Conservation (phyloP, 805 yeast genomes). For the Saccharomycopsis guyanensis region DNA sequence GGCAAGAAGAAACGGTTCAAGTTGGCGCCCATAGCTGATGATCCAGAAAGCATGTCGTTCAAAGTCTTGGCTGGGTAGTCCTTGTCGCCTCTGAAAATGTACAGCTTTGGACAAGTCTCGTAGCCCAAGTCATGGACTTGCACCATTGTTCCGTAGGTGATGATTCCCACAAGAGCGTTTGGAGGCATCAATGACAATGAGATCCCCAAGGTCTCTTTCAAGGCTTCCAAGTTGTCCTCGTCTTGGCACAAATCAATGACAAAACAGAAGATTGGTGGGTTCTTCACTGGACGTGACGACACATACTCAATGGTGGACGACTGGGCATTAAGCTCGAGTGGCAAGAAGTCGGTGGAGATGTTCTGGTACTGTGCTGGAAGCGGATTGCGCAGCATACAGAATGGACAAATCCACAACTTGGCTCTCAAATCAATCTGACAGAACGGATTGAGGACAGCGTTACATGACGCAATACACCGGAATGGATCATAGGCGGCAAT, state of each 20-base stretch:
- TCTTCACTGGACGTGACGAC: slow-evolving; percentile 67
- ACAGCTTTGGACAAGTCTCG: slow-evolving; percentile 61
- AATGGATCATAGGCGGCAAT: slow-evolving; percentile 82
- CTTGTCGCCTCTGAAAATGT: slow-evolving; percentile 82
- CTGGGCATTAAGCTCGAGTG: slow-evolving; percentile 64
- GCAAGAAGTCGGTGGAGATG: slow-evolving; percentile 67
- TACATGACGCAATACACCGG: slow-evolving; percentile 71
- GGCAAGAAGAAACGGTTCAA: slow-evolving; percentile 65
- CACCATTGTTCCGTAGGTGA: slow-evolving; percentile 85
- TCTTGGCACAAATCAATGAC: slow-evolving; percentile 89
- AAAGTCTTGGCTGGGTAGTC: slow-evolving; percentile 56
- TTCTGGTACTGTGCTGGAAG: slow-evolving; percentile 78
- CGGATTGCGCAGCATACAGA: slow-evolving; percentile 71
- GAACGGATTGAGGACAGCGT: slow-evolving; percentile 81
- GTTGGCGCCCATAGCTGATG: slow-evolving; percentile 29
- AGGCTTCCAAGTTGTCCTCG: slow-evolving; percentile 73
- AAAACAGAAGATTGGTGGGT: slow-evolving; percentile 81
- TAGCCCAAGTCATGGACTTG: slow-evolving; percentile 80
- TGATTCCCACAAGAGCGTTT: slow-evolving; percentile 78
- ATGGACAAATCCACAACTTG: slow-evolving; percentile 77
- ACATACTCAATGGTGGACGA: slow-evolving; percentile 81
- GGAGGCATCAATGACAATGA: slow-evolving; percentile 72
- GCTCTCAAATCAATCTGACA: slow-evolving; percentile 72
- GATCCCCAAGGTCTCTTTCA: slow-evolving; percentile 72
- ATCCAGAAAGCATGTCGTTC: slow-evolving; percentile 53